Evolutionary conservation across 257 asterid genomes (phyloP).

Genomic region (Lycium barbarum): DNA sequence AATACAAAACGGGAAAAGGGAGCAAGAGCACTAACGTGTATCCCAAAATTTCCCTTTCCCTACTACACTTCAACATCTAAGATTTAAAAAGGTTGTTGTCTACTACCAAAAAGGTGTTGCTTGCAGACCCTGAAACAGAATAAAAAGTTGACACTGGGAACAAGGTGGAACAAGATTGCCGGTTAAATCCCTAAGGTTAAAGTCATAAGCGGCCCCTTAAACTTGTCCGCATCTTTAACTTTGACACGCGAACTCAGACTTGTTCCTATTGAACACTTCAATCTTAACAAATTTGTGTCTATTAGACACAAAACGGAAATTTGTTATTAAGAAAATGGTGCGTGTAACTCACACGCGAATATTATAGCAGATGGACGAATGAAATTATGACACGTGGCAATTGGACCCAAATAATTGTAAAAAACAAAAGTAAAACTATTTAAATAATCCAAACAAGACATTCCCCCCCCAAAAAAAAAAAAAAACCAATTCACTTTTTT

Average conservation of each 20-base stretch:
- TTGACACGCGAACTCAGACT: no score
- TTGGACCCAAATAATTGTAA: neutral
- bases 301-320: neutral
- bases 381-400: neutral
- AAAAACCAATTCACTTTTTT: no score
- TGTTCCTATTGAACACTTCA: neutral
- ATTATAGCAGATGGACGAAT: neutral
- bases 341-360: neutral
- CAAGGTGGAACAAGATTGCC: neutral
- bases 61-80: neutral
- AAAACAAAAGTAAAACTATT: no score
- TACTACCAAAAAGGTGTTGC: neutral
- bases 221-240: no score
- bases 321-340: neutral
- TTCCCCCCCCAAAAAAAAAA: no score
- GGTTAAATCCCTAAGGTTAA: neutral
- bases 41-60: neutral
- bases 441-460: no score
- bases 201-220: no score
- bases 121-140: neutral
- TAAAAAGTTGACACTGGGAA: neutral
- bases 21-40: neutral
- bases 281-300: neutral
- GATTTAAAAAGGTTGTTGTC: neutral
- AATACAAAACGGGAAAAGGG: neutral